Evolutionary conservation across 2,329 filamentous ascomycete species (phyloP).

Genomic region (Monosporascus sp.): DNA sequence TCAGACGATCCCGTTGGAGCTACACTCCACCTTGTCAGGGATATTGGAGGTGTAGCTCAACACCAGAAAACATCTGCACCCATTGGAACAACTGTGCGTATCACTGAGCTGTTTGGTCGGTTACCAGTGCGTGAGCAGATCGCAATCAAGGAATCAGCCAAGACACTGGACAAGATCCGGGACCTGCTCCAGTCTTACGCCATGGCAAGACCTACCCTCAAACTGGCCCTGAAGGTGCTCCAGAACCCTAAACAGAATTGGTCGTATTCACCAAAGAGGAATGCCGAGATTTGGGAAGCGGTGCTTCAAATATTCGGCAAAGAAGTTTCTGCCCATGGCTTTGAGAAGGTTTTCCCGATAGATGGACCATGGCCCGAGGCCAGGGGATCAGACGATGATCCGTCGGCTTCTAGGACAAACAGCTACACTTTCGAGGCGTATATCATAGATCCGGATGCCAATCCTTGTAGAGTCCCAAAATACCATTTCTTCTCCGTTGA

Average conservation of each 20-base stretch:
- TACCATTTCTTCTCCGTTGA: conserved; percentile 65
- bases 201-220: conserved; percentile 59
- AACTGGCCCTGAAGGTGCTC: conserved; percentile 55
- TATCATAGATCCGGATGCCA: conserved; percentile 48
- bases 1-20: conserved; percentile 55
- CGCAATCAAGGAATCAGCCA: conserved; percentile 52
- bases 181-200: conserved; percentile 59
- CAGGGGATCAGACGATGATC: conserved; percentile 3
- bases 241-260: conserved; percentile 51
- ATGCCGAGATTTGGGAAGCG: conserved; percentile 50
- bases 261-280: conserved; percentile 55
- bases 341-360: conserved; percentile 27
- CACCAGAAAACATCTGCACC: conserved; percentile 44
- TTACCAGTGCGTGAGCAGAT: conserved; percentile 61
- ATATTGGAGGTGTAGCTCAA: conserved; percentile 35
- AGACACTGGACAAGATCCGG: conserved; percentile 53
- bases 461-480: conserved; percentile 38
- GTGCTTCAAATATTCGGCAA: conserved; percentile 58
- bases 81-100: conserved; percentile 64
- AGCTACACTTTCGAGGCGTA: conserved; percentile 51
- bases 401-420: not conserved
- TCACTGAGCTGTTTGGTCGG: conserved; percentile 52
- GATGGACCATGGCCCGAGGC: conserved; percentile 1
- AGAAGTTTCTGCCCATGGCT: conserved; percentile 50
- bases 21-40: conserved; percentile 37